Conservation (phyloP, 192 early-diverging fungal genomes). For the Coemansia sp. region DNA sequence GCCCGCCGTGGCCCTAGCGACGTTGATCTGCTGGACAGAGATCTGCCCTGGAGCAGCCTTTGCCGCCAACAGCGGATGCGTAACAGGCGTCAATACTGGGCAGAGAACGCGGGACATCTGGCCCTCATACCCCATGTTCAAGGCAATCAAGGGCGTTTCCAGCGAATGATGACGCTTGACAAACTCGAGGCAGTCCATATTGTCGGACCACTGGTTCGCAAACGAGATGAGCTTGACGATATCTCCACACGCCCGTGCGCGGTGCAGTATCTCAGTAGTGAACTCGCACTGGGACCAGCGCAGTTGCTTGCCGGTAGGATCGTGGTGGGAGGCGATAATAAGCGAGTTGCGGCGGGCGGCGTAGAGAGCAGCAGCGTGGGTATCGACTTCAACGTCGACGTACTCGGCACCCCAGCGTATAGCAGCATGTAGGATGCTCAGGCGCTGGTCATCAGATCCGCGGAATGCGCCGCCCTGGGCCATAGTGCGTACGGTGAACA, state of each 20-base stretch:
- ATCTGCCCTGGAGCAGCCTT: slow-evolving; percentile 96
- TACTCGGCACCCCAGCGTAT: slow-evolving; percentile 92
- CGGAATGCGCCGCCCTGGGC: slow-evolving; percentile 87
- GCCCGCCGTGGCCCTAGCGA: slow-evolving; percentile 72
- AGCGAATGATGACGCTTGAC: slow-evolving; percentile 52
- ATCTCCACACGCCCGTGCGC: slow-evolving; percentile 71
- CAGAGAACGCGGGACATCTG: slow-evolving; percentile 91
- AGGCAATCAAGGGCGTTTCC: slow-evolving; percentile 76
- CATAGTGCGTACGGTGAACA: slow-evolving; percentile 91
- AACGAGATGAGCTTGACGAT: slow-evolving; percentile 92
- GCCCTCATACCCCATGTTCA: slow-evolving; percentile 94
- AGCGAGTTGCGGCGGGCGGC: slow-evolving; percentile 60
- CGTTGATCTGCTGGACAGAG: slow-evolving; percentile 76
- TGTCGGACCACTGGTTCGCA: slow-evolving; percentile 78
- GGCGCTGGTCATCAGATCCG: slow-evolving; percentile 62
- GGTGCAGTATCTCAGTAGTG: slow-evolving; percentile 43
- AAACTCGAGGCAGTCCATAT: slow-evolving; percentile 80
- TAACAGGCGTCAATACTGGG: slow-evolving; percentile 92
- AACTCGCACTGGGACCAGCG: slow-evolving; percentile 50
- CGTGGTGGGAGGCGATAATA: slow-evolving; percentile 91
- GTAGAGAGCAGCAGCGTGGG: slow-evolving; percentile 14
- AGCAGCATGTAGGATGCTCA: slow-evolving; percentile 71
- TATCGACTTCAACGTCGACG: slow-evolving; percentile 81
- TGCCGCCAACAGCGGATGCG: slow-evolving; percentile 76
- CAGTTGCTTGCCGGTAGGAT: slow-evolving; percentile 62